phyloP scores from a whole-genome alignment of 331 rosid genomes.

The Cydonia oblonga region DNA sequence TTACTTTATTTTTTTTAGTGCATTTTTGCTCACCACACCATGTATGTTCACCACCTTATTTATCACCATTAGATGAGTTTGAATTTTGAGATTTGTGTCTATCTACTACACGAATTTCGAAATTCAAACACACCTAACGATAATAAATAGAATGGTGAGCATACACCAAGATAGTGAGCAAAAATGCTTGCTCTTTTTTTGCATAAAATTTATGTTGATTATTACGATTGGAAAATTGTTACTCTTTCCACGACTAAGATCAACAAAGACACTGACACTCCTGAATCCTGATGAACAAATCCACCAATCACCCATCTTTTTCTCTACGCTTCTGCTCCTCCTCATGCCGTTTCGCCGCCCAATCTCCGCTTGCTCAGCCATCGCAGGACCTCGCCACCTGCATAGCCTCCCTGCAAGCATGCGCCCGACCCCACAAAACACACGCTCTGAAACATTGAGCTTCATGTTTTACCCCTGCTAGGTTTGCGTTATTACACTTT shows the following conservation, averaged over 20 bases:
- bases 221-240: no score
- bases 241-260: neutral
- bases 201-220: neutral
- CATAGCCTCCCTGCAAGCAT: constrained; percentile 46
- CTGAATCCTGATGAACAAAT: neutral
- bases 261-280: neutral
- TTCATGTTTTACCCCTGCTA: constrained; percentile 30
- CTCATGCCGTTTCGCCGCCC: constrained; percentile 8
- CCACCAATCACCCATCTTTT: neutral
- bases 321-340: constrained; percentile 26
- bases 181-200: no score
- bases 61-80: no score
- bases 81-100: no score
- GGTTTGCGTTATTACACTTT: no score
- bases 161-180: no score
- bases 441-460: neutral
- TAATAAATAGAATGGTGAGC: no score
- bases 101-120: no score
- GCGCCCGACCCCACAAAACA: constrained; percentile 35
- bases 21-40: no score
- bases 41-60: no score
- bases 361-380: neutral
- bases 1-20: no score
- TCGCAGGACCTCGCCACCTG: constrained; percentile 28
- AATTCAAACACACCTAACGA: no score